Percentiles rank a stretch among this genome's conserved stretches.
Evolutionary conservation across 1,284 basidiomycete species (phyloP).

Genomic region (Ustilago tritici): DNA sequence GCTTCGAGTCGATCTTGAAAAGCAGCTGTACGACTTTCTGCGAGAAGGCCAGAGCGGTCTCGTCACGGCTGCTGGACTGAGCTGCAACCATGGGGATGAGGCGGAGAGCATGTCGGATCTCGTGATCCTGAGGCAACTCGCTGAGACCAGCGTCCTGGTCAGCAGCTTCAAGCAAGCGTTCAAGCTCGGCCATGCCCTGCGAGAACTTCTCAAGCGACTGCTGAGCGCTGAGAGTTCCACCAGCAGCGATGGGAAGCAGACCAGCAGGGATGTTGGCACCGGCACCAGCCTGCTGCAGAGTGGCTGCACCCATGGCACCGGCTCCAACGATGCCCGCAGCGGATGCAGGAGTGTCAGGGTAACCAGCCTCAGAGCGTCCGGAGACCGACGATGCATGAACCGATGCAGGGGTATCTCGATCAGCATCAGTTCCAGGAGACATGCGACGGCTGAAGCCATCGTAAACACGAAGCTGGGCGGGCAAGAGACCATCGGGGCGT

Average conservation of each 20-base stretch:
- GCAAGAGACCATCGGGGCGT: constrained; percentile 83
- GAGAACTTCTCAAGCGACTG: constrained; percentile 70
- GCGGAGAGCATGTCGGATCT: constrained; percentile 84
- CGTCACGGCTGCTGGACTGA: constrained; percentile 82
- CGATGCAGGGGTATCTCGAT: constrained; percentile 49
- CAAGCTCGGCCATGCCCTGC: constrained; percentile 61
- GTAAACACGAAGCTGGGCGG: constrained; percentile 88
- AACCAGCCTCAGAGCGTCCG: constrained; percentile 40
- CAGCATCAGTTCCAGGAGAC: constrained; percentile 41
- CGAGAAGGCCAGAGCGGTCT: constrained; percentile 89
- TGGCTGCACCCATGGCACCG: constrained; percentile 26
- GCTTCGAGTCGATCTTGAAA: constrained; percentile 63
- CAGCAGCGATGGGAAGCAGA: constrained; percentile 26
- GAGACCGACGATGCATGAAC: constrained; percentile 48
- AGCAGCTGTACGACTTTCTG: constrained; percentile 84
- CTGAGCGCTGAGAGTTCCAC: constrained; percentile 47
- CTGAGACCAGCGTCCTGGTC: constrained; percentile 45
- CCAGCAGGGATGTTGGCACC: constrained; percentile 27
- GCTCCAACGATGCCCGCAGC: constrained; percentile 20
- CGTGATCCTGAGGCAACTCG: constrained; percentile 78
- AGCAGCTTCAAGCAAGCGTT: constrained; percentile 59
- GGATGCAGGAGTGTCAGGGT: constrained; percentile 18
- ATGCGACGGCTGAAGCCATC: constrained; percentile 80
- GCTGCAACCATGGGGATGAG: constrained; percentile 83
- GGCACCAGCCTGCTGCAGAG: constrained; percentile 32